A percentile compares a stretch with the other conserved stretches of the same genome.
These are phyloP conservation scores for Tetrapisispora namnaoensis DNA, from an alignment of 805 yeast species.

Conservation along the genomic window DNA sequence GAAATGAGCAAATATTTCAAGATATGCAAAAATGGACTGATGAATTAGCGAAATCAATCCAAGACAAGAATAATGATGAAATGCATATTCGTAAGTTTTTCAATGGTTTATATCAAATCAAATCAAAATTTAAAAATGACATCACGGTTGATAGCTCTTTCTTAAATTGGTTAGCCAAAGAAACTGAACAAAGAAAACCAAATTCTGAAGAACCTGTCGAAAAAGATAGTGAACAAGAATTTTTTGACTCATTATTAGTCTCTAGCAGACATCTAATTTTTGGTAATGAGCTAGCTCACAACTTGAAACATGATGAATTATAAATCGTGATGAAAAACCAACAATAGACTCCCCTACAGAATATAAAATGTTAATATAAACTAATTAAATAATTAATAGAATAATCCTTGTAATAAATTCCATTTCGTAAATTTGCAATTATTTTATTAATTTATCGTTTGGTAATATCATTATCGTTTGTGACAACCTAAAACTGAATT, in stretches of 20 bases:
- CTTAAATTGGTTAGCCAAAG: conserved; percentile 52
- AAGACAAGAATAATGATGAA: conserved; percentile 28
- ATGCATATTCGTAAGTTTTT: conserved; percentile 36
- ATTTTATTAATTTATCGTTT: too few species aligned
- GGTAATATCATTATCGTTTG: too few species aligned
- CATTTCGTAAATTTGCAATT: too few species aligned
- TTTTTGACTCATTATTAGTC: conserved; percentile 33
- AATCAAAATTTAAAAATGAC: conserved; percentile 21
- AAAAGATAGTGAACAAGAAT: conserved; percentile 27
- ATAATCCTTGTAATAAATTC: background rate
- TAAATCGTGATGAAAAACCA: background rate
- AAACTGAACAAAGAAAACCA: conserved; percentile 29
- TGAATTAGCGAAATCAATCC: conserved; percentile 19
- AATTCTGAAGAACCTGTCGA: conserved; percentile 17
- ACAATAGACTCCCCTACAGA: background rate
- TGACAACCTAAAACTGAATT: too few species aligned
- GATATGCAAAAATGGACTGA: conserved; percentile 21
- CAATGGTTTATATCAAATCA: conserved; percentile 30
- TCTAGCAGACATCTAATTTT: conserved; percentile 55
- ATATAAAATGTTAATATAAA: background rate
- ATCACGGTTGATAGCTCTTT: conserved; percentile 36
- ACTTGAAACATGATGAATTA: conserved; percentile 37
- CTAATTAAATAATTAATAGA: background rate
- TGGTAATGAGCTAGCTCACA: conserved; percentile 65
- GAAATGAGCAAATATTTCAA: conserved; percentile 6